These are phyloP conservation scores for Macrotyloma uniflorum DNA, from an alignment of 306 rosid species.

Conservation along the genomic window DNA sequence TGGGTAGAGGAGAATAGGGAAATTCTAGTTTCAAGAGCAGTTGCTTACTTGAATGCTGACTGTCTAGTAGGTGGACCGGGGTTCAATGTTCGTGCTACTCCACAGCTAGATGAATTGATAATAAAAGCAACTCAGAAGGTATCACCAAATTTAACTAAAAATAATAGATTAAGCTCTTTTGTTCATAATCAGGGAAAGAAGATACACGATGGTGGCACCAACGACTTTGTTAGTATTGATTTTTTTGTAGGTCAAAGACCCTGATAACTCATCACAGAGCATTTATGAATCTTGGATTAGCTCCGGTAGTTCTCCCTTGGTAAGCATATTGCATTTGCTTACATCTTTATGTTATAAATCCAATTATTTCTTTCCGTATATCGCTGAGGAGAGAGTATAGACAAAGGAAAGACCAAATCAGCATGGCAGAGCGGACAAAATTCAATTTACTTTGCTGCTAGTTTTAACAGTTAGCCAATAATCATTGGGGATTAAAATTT, in stretches of 20 bases:
- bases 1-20: conserved; percentile 87
- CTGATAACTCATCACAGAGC: conserved; percentile 69
- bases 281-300: conserved; percentile 65
- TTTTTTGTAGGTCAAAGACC: conserved; percentile 63
- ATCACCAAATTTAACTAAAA: conserved; percentile 28
- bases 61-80: conserved; percentile 56
- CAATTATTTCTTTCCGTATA: not conserved
- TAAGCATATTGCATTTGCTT: conserved; percentile 36
- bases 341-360: not conserved
- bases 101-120: conserved; percentile 77
- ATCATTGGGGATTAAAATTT: conserved; percentile 1
- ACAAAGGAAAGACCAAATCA: conserved; percentile 24
- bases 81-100: conserved; percentile 63
- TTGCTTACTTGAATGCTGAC: conserved; percentile 81
- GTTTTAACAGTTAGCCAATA: not conserved
- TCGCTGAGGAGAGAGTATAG: not conserved
- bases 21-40: conserved; percentile 66
- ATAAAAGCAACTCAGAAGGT: conserved; percentile 68
- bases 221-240: conserved; percentile 13
- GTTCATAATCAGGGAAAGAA: not conserved
- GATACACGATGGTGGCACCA: conserved; percentile 9
- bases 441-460: not conserved
- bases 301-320: conserved; percentile 52
- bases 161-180: not conserved
- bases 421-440: not conserved